phyloP scores from a whole-genome alignment of 2,329 filamentous ascomycete species.

The Penicillium janthinellum region DNA sequence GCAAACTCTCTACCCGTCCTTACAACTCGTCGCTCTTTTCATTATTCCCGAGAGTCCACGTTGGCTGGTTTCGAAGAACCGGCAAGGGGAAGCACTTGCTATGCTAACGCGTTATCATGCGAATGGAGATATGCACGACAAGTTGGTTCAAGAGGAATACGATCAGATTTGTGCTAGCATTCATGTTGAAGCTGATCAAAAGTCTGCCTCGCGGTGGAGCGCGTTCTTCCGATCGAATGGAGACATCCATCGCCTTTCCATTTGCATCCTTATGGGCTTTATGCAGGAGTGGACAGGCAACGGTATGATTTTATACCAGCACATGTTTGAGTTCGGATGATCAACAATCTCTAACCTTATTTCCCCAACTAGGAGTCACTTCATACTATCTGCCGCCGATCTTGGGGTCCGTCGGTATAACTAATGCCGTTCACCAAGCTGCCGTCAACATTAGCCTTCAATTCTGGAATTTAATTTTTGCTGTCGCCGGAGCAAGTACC shows the following conservation, averaged over 20 bases:
- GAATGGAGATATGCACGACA: conserved; percentile 43
- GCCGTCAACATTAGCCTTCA: conserved; percentile 30
- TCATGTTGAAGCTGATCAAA: conserved; percentile 17
- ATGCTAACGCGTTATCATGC: conserved; percentile 63
- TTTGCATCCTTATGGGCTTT: conserved; percentile 26
- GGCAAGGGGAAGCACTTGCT: conserved; percentile 58
- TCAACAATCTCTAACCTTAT: conserved; percentile 7
- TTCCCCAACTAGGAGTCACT: conserved; percentile 26
- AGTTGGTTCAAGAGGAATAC: conserved; percentile 27
- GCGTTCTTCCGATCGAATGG: conserved; percentile 20
- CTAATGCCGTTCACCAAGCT: conserved; percentile 27
- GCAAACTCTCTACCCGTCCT: conserved; percentile 48
- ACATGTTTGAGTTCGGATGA: conserved; percentile 19
- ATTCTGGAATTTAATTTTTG: conserved; percentile 30
- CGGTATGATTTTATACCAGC: conserved; percentile 20
- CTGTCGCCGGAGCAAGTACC: conserved; percentile 19
- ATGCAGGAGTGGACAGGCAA: conserved; percentile 35
- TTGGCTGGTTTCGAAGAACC: conserved; percentile 62
- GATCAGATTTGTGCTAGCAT: conserved; percentile 29
- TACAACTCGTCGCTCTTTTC: conserved; percentile 55
- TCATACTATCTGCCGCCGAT: conserved; percentile 43
- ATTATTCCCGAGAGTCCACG: conserved; percentile 65
- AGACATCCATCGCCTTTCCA: conserved; percentile 24
- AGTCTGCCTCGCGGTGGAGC: conserved; percentile 20
- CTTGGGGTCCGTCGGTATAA: conserved; percentile 36